A percentile compares a stretch with the other conserved stretches of the same genome.
Conservation (phyloP, 257 asterid genomes). For the Solanum pennellii region DNA sequence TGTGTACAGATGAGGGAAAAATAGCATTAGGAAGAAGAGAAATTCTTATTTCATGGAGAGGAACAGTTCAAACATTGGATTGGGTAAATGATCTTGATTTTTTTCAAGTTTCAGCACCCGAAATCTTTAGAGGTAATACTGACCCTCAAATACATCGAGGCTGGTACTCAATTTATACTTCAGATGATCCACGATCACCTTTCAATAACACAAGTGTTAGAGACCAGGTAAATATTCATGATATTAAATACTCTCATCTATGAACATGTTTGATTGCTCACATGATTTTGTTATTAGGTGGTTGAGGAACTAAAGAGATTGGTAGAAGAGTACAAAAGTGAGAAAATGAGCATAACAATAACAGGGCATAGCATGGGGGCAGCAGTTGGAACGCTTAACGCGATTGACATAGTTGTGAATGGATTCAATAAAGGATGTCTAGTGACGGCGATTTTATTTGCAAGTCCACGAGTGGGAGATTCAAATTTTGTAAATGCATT, state of each 20-base stretch:
- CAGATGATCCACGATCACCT: not conserved
- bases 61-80: conserved; percentile 10
- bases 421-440: conserved; percentile 22
- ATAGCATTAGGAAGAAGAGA: conserved; percentile 43
- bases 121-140: conserved; percentile 9
- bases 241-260: not conserved
- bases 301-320: not conserved
- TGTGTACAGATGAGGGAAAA: not conserved
- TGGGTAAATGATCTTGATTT: conserved; percentile 34
- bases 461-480: conserved; percentile 33
- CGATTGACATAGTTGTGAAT: conserved; percentile 15
- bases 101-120: conserved; percentile 9
- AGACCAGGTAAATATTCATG: conserved; percentile 20
- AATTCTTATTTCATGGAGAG: conserved; percentile 12
- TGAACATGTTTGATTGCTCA: not conserved
- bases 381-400: not conserved
- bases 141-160: conserved; percentile 13
- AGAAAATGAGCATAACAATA: not conserved
- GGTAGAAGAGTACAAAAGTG: not conserved
- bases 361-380: conserved; percentile 7
- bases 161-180: conserved; percentile 17
- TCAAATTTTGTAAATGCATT: not conserved
- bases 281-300: not conserved
- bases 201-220: conserved; percentile 22
- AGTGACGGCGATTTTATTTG: conserved; percentile 37